These are phyloP conservation scores for Vitis rotundifolia DNA, from an alignment of 164 flowering plant genomes.

Conservation along the genomic window DNA sequence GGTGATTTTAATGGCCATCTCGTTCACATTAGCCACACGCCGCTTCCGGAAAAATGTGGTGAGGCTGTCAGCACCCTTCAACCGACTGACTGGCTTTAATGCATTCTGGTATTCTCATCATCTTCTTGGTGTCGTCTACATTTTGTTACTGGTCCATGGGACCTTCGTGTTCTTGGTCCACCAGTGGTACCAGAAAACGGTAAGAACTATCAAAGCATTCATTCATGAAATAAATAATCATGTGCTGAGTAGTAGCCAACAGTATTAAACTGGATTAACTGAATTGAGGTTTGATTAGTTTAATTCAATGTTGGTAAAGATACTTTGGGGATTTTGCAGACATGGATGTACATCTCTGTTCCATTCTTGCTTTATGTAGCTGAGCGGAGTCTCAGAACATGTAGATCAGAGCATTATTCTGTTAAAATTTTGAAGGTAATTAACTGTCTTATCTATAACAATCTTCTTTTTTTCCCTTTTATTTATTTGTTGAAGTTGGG, in stretches of 20 bases:
- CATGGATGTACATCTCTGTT: slow-evolving; percentile 91
- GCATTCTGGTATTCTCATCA: slow-evolving; percentile 99
- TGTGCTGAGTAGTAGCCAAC: too few species aligned
- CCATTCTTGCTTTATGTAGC: slow-evolving; percentile 78
- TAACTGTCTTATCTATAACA: background rate
- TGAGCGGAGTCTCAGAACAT: slow-evolving; percentile 65
- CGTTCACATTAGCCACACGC: slow-evolving; percentile 71
- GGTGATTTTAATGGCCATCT: slow-evolving; percentile 70
- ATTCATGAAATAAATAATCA: too few species aligned
- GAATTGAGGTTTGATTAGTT: background rate
- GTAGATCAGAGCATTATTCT: slow-evolving; percentile 67
- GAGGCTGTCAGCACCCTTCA: slow-evolving; percentile 72
- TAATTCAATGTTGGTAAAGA: background rate
- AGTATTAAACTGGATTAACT: background rate
- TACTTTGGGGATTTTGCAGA: slow-evolving; percentile 40
- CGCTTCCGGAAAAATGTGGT: slow-evolving; percentile 61
- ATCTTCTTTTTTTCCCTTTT: background rate
- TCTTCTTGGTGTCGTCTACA: slow-evolving; percentile 69
- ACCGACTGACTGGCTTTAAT: slow-evolving; percentile 88
- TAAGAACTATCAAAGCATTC: slow-evolving; percentile 29
- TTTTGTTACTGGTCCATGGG: slow-evolving; percentile 82
- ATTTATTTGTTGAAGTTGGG: too few species aligned
- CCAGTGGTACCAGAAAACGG: slow-evolving; percentile 83
- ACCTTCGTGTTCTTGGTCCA: slow-evolving; percentile 65
- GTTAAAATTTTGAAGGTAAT: slow-evolving; percentile 77